phyloP scores from a whole-genome alignment of 225 moss, liverwort and hornwort genomes.

The Marchantia paleacea region DNA sequence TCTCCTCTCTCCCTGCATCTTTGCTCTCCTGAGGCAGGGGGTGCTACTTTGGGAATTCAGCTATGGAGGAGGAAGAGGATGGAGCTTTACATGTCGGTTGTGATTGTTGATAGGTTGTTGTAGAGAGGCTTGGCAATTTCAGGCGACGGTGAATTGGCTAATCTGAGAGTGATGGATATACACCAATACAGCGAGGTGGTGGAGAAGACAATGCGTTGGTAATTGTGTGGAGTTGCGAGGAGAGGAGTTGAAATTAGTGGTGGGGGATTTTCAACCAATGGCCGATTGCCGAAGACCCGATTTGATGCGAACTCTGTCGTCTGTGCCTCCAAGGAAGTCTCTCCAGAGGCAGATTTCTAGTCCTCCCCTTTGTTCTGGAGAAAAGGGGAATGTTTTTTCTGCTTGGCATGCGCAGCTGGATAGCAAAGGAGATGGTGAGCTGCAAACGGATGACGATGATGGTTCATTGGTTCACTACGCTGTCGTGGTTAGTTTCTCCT shows the following conservation, averaged over 20 bases:
- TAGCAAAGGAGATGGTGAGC: constrained; percentile 1
- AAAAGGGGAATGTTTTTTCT: neutral
- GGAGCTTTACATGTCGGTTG: neutral
- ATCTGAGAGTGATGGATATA: constrained; percentile 5
- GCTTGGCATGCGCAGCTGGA: neutral
- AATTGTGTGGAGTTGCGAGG: constrained; percentile 1
- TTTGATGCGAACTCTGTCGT: constrained; percentile 6
- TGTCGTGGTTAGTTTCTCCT: constrained; percentile 3
- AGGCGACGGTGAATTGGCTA: neutral
- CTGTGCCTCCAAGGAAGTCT: neutral
- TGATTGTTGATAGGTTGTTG: neutral
- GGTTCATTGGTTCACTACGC: constrained; percentile 2
- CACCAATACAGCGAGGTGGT: constrained; percentile 2
- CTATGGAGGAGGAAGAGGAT: constrained; percentile 10
- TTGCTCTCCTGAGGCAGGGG: neutral
- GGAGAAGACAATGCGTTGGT: constrained; percentile 1
- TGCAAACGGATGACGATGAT: constrained; percentile 10
- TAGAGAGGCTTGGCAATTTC: neutral
- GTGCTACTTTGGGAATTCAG: neutral
- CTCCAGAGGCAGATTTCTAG: constrained; percentile 14
- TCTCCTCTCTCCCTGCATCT: neutral
- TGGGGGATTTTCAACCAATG: neutral
- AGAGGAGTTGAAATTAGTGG: neutral
- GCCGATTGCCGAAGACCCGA: constrained; percentile 12
- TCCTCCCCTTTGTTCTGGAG: neutral